Percentiles rank a stretch among this genome's conserved stretches.
Conservation (phyloP, 306 rosid genomes). For the Rubus parviflorus region DNA sequence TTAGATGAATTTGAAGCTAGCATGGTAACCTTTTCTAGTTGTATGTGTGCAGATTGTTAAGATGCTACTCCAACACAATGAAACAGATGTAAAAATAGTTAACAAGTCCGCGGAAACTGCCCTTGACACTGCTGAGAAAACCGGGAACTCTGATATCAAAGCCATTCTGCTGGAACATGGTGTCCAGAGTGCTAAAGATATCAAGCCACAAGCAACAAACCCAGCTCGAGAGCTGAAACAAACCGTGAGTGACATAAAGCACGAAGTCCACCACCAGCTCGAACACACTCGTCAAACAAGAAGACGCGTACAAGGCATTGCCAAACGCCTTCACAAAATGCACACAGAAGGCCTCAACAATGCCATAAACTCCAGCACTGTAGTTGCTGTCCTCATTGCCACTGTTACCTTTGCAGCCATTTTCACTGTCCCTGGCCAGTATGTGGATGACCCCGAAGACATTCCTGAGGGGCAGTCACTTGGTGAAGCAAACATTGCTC, state of each 20-base stretch:
- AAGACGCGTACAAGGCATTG: slow-evolving; percentile 92
- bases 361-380: slow-evolving; percentile 92
- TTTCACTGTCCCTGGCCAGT: slow-evolving; percentile 92
- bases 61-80: slow-evolving; percentile 53
- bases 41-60: slow-evolving; percentile 64
- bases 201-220: slow-evolving; percentile 50
- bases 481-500: slow-evolving; percentile 90
- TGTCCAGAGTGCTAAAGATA: slow-evolving; percentile 62
- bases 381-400: slow-evolving; percentile 96
- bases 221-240: slow-evolving; percentile 88
- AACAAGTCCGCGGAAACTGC: slow-evolving; percentile 82
- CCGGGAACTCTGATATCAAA: slow-evolving; percentile 42
- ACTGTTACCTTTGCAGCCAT: slow-evolving; percentile 96
- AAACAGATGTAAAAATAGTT: slow-evolving; percentile 45
- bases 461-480: slow-evolving; percentile 57
- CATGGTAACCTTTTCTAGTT: background rate
- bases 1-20: background rate
- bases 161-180: slow-evolving; percentile 61
- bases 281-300: slow-evolving; percentile 95
- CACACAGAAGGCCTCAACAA: slow-evolving; percentile 90
- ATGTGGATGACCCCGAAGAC: slow-evolving; percentile 52
- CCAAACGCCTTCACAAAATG: slow-evolving; percentile 94
- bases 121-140: slow-evolving; percentile 89
- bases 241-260: slow-evolving; percentile 90
- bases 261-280: slow-evolving; percentile 87